Base-by-base conservation (phyloP, 2,329 filamentous ascomycete genomes). In the Neurospora sp. region DNA sequence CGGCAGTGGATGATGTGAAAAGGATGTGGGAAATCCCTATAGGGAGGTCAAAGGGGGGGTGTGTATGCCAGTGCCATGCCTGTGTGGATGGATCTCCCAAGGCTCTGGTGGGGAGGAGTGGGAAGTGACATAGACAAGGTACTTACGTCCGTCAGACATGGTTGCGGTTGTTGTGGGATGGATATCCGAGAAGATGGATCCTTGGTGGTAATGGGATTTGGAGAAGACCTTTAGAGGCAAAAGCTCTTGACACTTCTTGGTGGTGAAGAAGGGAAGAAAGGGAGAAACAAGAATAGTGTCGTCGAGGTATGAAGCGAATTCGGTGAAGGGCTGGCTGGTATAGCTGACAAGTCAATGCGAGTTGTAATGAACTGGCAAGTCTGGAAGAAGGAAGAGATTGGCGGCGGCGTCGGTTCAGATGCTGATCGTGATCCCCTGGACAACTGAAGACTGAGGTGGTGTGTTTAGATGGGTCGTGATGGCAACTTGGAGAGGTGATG, bases 111-210 rank as follows among this genome's bases (percentile, higher is more conserved):
- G 13, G 43, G 66, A 28, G 36, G 38, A 28, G 39, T 23, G 46
- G 66, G 19, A 28, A 11, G 36, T 38, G 33, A 19, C 19, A 38
- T 17, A 38, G 66, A 38, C n/a, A 36, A 62, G 42, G 43, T 58
- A 76, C 75, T n/a, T 73, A 76, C 75, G 73, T 73, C 75, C 75
- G 70, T 76, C 75, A 46, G 74, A 66, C 75, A 76, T 76, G 19
- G 52, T 73, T 62, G 40, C 68, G 69, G 71, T 52, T 67, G 33
- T 28, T 70, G 58, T 23, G 66, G 33, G 33, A 58, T 62, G 33
- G 28, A 4, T 58, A 58, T 70, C 38, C n/a, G 39, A 46, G 13
- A 40, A 39, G 38, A 67, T 40, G 43, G 52, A 62, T 62, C 23
- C 23, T 66, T 69, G 42, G 28, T 69, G 42, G 17, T 38, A n/a